A percentile compares a stretch with the other conserved stretches of the same genome.
Conservation (phyloP, 164 flowering plant species). For the Vitis labrusca region DNA sequence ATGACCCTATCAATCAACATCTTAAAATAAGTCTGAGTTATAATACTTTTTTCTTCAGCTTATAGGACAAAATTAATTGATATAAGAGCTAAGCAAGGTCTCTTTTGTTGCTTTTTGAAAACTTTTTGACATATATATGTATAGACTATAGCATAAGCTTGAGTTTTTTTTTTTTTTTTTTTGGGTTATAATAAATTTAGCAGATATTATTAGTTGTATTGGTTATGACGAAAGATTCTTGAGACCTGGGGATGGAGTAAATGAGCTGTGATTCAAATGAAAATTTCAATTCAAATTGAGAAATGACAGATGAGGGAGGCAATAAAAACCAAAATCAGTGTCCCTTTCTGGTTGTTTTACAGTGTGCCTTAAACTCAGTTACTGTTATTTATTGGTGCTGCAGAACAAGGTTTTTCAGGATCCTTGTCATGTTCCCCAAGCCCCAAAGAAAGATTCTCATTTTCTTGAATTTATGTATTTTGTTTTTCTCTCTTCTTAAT, state of each 20-base stretch:
- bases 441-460: conserved; percentile 24
- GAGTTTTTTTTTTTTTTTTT: too few relatives aligned
- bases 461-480: conserved; percentile 4
- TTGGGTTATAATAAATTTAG: too few relatives aligned
- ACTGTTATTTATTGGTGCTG: background rate
- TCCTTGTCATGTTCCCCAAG: conserved; percentile 13
- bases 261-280: background rate
- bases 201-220: too few relatives aligned
- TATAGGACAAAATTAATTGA: too few relatives aligned
- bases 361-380: background rate
- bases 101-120: too few relatives aligned
- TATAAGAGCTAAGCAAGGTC: too few relatives aligned
- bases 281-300: background rate
- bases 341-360: conserved; percentile 3
- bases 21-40: too few relatives aligned
- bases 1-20: too few relatives aligned
- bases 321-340: background rate
- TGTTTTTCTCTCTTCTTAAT: background rate
- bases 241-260: background rate
- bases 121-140: too few relatives aligned
- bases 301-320: background rate
- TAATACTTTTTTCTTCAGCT: too few relatives aligned
- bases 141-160: too few relatives aligned
- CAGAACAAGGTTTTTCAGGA: conserved; percentile 12
- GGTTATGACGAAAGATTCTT: too few relatives aligned